Evolutionary conservation across 2,329 filamentous ascomycete genomes (phyloP), one percentile per base, ranked within the genome.

Genomic region (Xylariaceae sp.): DNA sequence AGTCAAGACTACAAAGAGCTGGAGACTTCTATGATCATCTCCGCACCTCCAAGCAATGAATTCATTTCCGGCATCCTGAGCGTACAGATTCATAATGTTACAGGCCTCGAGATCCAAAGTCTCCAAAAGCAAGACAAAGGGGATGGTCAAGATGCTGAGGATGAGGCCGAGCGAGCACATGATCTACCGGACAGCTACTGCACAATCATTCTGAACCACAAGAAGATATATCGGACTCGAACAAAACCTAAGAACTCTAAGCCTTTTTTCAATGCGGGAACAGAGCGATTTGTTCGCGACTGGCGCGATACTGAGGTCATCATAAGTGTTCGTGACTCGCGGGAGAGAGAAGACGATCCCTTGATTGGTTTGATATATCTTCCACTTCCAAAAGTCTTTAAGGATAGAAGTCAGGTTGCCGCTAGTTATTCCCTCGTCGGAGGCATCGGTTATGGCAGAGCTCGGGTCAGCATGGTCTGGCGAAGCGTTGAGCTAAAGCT

Each of bases 171-270:
- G 57, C 72, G 77, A 51, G 71, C 75, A 14, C 80, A 84, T 4
- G 76, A 81, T 36, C 67, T 88, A 32, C 86, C 85, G 0, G 85
- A 82, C 38, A 74, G 81, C 21, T 90, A 88, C 60, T 87, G 83
- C 61, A 86, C 76, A 23, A 77, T 89, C 54, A 85, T 88, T 35
- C 65, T 89, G 54, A 88, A 89, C 59, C 84, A 89, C 58, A 76
- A 77, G 53, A 88, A 78, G 60, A 70, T 75, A 11, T 90, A 83
- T 67, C 82, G 77, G 55, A 87, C 85, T 2, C 71, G 86, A 14
- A 87, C 85, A 0, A 89, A 90, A 64, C 85, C 86, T 1, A 87
- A 88, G 67, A 88, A 88, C 50, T 76, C 81, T 0, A 88, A 87
- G 56, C 86, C 86, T 0, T 89, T 88, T 64, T 89, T 86, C 71